Conservation (phyloP, 164 flowering plant species). For the Aristolochia contorta region DNA sequence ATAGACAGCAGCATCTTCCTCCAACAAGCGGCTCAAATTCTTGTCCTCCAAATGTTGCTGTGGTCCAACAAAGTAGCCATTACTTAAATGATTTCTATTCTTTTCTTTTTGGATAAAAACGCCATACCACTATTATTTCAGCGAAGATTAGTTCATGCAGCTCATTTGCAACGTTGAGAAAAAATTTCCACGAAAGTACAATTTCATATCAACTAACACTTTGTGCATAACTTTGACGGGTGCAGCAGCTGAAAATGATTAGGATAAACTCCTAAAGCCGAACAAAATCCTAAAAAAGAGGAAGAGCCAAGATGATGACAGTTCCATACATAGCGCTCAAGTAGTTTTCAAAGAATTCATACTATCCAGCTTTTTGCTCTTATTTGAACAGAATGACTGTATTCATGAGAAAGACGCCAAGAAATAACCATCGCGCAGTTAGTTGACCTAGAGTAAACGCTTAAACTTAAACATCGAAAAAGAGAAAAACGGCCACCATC, state of each 20-base stretch:
- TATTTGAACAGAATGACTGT: too few species aligned
- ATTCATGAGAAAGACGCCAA: too few species aligned
- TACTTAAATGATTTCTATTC: not conserved
- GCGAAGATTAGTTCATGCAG: not conserved
- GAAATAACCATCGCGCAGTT: too few species aligned
- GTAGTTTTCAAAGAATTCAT: too few species aligned
- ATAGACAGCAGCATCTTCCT: slow-evolving; percentile 34
- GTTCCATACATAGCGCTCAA: not conserved
- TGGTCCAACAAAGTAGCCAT: not conserved
- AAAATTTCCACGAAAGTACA: not conserved
- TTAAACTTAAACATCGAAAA: not conserved
- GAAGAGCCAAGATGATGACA: not conserved
- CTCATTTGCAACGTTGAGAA: not conserved
- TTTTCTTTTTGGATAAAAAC: not conserved
- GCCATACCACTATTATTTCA: not conserved
- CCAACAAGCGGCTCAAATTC: slow-evolving; percentile 57
- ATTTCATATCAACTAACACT: not conserved
- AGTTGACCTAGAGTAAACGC: not conserved
- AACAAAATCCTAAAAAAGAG: too few species aligned
- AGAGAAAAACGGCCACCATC: not conserved
- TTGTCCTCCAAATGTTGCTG: slow-evolving; percentile 83
- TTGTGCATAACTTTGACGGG: not conserved
- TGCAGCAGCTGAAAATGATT: not conserved
- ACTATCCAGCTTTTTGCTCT: too few species aligned
- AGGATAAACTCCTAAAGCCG: not conserved